phyloP scores from a whole-genome alignment of 202 grass and related monocot species.

The Schoenoplectus tabernaemontani region DNA sequence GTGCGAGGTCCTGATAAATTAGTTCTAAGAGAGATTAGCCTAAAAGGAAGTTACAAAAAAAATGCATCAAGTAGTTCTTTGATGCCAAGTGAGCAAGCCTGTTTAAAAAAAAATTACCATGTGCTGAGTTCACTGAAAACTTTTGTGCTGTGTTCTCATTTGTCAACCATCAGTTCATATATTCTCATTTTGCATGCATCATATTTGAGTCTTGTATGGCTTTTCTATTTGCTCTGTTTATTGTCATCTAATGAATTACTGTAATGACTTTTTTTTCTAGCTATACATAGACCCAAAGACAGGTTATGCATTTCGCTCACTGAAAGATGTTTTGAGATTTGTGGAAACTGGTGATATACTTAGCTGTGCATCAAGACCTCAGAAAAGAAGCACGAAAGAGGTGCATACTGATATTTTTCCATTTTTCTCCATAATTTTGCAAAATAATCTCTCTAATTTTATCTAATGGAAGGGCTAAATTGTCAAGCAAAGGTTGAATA shows the following conservation, averaged over 20 bases:
- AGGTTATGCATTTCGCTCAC: conserved; percentile 62
- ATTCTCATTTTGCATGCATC: neutral
- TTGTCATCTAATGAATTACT: conserved; percentile 11
- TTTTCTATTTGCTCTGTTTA: neutral
- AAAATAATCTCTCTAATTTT: neutral
- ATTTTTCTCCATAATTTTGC: neutral
- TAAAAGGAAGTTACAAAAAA: neutral
- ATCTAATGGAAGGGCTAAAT: neutral
- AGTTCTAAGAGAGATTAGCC: neutral
- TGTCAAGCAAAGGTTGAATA: neutral
- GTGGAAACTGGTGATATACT: conserved; percentile 46
- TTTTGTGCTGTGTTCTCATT: neutral
- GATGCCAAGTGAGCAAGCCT: neutral
- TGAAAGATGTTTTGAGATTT: conserved; percentile 60
- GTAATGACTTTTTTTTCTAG: conserved; percentile 41
- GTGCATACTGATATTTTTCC: neutral
- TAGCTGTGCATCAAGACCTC: conserved; percentile 31
- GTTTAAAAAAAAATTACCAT: neutral
- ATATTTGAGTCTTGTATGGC: neutral
- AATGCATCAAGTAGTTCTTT: neutral
- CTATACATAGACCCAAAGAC: conserved; percentile 69
- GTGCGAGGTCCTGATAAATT: neutral
- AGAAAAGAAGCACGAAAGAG: conserved; percentile 42
- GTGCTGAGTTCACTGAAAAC: neutral
- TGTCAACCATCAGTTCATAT: neutral